Conservation (phyloP, 768 basidiomycete species). For the Lactarius deliciosus region DNA sequence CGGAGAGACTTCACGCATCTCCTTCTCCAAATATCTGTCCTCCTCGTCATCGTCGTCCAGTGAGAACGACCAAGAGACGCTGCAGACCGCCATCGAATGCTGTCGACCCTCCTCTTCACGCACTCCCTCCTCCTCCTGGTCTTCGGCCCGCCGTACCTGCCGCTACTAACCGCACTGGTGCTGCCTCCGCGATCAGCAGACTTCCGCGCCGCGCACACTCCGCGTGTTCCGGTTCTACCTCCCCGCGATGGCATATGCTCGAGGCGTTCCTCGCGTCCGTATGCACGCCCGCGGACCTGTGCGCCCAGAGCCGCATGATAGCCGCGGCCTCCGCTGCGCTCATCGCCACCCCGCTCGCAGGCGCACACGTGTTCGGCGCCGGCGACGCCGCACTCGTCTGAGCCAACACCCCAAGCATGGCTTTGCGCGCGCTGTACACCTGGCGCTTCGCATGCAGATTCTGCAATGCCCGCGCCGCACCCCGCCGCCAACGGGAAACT, state of each 20-base stretch:
- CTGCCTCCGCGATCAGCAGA: no score
- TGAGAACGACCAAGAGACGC: no score
- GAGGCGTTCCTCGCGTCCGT: conserved; percentile 89
- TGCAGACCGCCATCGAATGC: no score
- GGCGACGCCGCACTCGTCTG: conserved; percentile 74
- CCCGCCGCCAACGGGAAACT: not conserved
- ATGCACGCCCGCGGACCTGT: conserved; percentile 65
- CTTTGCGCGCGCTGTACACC: conserved; percentile 63
- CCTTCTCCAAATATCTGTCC: no score
- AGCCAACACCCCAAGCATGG: conserved; percentile 70
- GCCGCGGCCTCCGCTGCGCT: no score
- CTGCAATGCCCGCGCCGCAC: conserved; percentile 38
- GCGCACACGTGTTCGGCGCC: conserved; percentile 40
- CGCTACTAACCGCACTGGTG: no score
- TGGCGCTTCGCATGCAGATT: conserved; percentile 49
- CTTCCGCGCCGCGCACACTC: no score
- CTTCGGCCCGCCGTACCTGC: no score
- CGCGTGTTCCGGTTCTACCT: conserved; percentile 90
- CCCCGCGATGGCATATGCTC: conserved; percentile 81
- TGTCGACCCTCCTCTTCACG: no score
- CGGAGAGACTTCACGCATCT: no score
- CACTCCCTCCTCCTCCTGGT: conserved; percentile 30
- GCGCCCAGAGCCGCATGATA: conserved; percentile 79
- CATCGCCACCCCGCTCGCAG: conserved; percentile 51
- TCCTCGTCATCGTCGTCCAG: no score